Percentiles rank a stretch among this genome's conserved stretches.
Conservation (phyloP, 371 early-diverging fungal genomes). For the Haplosporangium sp. region DNA sequence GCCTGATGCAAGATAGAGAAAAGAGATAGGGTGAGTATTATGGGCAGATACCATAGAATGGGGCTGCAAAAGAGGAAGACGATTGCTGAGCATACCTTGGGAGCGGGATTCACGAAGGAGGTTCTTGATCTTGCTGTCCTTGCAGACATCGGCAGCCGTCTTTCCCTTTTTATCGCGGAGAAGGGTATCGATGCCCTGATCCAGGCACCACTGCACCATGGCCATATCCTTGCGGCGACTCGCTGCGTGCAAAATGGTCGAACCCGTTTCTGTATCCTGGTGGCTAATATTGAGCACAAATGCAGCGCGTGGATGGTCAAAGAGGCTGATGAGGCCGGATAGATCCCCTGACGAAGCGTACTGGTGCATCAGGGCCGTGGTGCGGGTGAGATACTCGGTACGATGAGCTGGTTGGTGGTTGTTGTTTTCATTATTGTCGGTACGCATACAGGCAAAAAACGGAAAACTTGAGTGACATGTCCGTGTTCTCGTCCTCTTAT, state of each 20-base stretch:
- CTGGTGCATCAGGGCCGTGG: conserved; percentile 53
- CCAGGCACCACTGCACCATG: conserved; percentile 74
- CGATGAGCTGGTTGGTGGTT: conserved; percentile 45
- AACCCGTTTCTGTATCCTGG: conserved; percentile 66
- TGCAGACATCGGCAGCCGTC: conserved; percentile 67
- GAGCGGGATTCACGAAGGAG: conserved; percentile 66
- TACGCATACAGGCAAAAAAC: no score
- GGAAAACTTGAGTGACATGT: background rate
- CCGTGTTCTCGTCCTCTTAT: no score
- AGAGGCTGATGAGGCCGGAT: conserved; percentile 54
- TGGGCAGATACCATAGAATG: no score
- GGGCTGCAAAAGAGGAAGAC: background rate
- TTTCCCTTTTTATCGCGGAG: conserved; percentile 75
- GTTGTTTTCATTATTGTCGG: no score
- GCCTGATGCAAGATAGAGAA: conserved; percentile 1
- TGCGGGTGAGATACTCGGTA: conserved; percentile 46
- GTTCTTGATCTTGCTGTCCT: conserved; percentile 63
- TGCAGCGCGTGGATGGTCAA: conserved; percentile 57
- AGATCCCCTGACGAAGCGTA: conserved; percentile 48
- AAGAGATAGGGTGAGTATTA: background rate
- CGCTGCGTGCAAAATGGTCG: conserved; percentile 75
- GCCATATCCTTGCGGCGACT: conserved; percentile 64
- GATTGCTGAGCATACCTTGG: conserved; percentile 15
- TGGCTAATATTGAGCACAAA: conserved; percentile 73
- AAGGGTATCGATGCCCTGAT: conserved; percentile 77